Evolutionary conservation across 2,329 filamentous ascomycete genomes (phyloP).

Genomic region (Clonostachys rhizophaga): DNA sequence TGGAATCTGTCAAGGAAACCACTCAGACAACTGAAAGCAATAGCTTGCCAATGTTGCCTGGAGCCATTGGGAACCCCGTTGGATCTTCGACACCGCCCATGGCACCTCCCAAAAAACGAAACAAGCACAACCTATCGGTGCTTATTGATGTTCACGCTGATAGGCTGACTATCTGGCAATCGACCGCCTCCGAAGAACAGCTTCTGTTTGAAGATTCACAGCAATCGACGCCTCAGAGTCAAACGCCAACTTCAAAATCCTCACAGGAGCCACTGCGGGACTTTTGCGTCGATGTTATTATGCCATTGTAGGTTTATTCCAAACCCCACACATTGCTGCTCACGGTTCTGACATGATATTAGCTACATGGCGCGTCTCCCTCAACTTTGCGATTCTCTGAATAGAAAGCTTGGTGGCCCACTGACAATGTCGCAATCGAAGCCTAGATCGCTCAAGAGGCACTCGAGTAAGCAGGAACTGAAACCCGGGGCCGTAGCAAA

Average conservation of each 20-base stretch:
- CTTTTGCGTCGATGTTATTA: conserved; percentile 76
- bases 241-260: conserved; percentile 14
- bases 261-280: conserved; percentile 62
- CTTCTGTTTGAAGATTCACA: conserved; percentile 45
- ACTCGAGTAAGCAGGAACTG: conserved; percentile 33
- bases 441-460: conserved; percentile 37
- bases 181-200: conserved; percentile 59
- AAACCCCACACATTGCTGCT: too few species aligned
- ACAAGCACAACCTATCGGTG: conserved; percentile 58
- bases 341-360: conserved; percentile 22
- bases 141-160: conserved; percentile 72
- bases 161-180: conserved; percentile 80
- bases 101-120: conserved; percentile 48
- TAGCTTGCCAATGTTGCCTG: conserved; percentile 34
- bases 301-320: conserved; percentile 61
- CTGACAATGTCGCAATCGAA: conserved; percentile 51
- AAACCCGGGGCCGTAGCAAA: conserved; percentile 49
- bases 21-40: conserved; percentile 37
- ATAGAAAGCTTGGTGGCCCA: conserved; percentile 72
- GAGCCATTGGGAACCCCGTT: conserved; percentile 17
- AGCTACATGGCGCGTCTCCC: conserved; percentile 75
- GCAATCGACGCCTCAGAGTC: conserved; percentile 12
- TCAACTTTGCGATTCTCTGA: conserved; percentile 64
- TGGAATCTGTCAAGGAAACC: conserved; percentile 49
- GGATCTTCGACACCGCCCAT: conserved; percentile 15